Conservation (phyloP, 2,329 filamentous ascomycete species). For the Lasiodiplodia sp. region DNA sequence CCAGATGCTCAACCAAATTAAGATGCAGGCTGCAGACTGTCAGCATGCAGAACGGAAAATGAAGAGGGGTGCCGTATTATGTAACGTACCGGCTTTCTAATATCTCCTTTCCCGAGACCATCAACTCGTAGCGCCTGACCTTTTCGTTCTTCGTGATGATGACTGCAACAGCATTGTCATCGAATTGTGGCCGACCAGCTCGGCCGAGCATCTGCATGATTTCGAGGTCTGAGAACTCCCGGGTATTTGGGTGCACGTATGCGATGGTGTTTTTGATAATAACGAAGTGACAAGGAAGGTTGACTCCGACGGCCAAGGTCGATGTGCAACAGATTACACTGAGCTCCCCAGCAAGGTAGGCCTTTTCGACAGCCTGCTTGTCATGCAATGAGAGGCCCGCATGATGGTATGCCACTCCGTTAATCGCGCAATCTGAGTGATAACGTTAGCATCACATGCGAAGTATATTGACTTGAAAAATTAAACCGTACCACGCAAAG, state of each 20-base stretch:
- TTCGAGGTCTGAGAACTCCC: conserved; percentile 82
- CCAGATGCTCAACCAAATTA: conserved; percentile 80
- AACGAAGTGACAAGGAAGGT: conserved; percentile 82
- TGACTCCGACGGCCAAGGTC: conserved; percentile 83
- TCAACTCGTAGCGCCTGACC: conserved; percentile 71
- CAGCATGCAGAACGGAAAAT: not conserved
- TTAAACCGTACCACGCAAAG: conserved; percentile 62
- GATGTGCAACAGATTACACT: conserved; percentile 87
- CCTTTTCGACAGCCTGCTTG: conserved; percentile 69
- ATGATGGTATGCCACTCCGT: conserved; percentile 83
- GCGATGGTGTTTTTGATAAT: conserved; percentile 80
- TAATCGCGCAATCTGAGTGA: conserved; percentile 51
- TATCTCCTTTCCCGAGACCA: conserved; percentile 75
- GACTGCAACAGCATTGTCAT: conserved; percentile 75
- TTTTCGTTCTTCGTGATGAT: conserved; percentile 78
- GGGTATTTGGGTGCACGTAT: conserved; percentile 57
- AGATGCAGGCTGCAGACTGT: conserved; percentile 66
- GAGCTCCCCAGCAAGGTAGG: conserved; percentile 74
- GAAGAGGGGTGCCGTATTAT: not conserved
- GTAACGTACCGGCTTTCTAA: conserved; percentile 71
- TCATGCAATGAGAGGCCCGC: conserved; percentile 74
- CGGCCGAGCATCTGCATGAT: conserved; percentile 91
- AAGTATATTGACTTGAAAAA: not conserved
- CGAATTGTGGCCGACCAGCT: conserved; percentile 84
- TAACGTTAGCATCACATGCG: conserved; percentile 30